Base-by-base conservation (phyloP, 192 early-diverging fungal genomes). In the Geosiphon pyriformis region DNA sequence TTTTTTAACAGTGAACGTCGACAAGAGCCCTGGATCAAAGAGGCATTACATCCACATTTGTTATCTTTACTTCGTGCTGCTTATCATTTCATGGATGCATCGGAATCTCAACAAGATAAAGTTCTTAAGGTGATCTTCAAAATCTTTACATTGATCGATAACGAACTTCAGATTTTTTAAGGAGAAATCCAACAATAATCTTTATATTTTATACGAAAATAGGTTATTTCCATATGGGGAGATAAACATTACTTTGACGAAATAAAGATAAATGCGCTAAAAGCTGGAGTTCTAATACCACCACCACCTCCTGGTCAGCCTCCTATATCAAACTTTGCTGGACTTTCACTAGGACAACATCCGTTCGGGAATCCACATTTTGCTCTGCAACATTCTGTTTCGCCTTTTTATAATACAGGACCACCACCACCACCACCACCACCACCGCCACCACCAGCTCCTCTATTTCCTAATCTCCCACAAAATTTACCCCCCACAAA, bases 21-120 rank as follows among this genome's bases (percentile, higher is more conserved):
- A 20, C 76, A 80, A 22, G 58, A 77, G 37, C 37, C 27, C 32
- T 82, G 81, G 81, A 78, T 82, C 31, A 78, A 74, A 26, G 73
- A 80, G 15, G 70, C 76, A 18, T 57, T 82, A 17, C 59, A 74
- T 37, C 78, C 76, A 1, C 70, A 74, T 32, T 65, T 82, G 12
- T 74, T 77, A 1, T 66, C 76, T 10, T 60, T 82, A 23, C 34
- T 82, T 22, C 74, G 74, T 30, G 52, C 72, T 23, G 81, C 78
- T n/a, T 82, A 80, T 37, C 73, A 74, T 58, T 76, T 70, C 64
- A 71, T 73, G 10, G 70, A 70, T 47, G 55, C 71, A 18, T 69
- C 76, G 25, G 76, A 82, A 25, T 25, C 34, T 23, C 72, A 74
- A 51, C 62, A 72, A 22, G 70, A 80, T 3, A 75, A 79, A 30